Evolutionary conservation across 441 rosid species (phyloP).

Genomic region (Corymbia citriodora): DNA sequence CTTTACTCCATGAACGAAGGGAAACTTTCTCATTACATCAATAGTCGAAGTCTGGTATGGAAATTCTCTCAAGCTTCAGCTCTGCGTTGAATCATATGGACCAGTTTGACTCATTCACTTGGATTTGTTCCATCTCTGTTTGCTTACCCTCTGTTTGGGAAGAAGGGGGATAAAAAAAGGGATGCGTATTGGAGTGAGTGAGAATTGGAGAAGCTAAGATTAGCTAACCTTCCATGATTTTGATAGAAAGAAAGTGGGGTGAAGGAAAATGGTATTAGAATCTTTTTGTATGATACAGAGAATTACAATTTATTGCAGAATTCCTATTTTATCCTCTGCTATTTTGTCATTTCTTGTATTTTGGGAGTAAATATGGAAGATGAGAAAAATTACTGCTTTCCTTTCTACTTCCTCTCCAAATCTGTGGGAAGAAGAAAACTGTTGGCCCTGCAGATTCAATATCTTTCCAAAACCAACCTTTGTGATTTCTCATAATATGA

Average conservation of each 20-base stretch:
- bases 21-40: conserved; percentile 42
- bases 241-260: neutral
- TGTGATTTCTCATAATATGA: neutral
- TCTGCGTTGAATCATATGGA: neutral
- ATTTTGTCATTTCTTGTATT: neutral
- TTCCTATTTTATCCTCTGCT: neutral
- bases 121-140: neutral
- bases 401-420: neutral
- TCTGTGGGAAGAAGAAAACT: neutral
- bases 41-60: conserved; percentile 59
- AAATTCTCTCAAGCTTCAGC: neutral
- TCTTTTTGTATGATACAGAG: neutral
- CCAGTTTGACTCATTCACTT: neutral
- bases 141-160: neutral
- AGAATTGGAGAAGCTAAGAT: neutral
- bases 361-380: neutral
- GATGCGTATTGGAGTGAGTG: neutral
- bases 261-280: neutral
- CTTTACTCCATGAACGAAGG: conserved; percentile 39
- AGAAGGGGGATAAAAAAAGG: neutral
- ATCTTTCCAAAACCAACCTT: neutral
- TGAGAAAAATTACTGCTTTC: neutral
- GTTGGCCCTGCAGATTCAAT: neutral
- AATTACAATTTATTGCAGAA: neutral
- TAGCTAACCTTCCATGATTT: neutral